phyloP scores from a whole-genome alignment of 163 green algal species.

The Volvox carteri region DNA sequence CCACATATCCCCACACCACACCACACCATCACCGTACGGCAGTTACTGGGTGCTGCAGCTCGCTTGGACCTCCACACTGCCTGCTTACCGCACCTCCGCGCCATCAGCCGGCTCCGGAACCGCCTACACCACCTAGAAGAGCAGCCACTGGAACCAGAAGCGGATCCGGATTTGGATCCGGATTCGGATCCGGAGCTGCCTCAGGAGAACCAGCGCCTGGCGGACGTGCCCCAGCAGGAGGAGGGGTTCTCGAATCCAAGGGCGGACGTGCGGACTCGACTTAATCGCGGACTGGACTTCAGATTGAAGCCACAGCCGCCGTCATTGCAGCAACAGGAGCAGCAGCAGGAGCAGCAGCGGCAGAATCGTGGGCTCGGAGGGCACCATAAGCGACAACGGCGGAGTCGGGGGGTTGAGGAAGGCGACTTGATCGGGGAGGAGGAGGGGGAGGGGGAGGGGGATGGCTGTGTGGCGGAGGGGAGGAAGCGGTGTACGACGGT shows the following conservation, averaged over 20 bases:
- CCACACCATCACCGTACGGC: no score
- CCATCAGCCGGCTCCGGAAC: not conserved
- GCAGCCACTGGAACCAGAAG: not conserved
- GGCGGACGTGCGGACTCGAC: no score
- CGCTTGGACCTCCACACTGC: not conserved
- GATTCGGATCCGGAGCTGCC: not conserved
- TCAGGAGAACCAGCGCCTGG: no score
- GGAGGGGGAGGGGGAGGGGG: no score
- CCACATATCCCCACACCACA: no score
- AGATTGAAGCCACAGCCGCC: no score
- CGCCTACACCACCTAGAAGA: not conserved
- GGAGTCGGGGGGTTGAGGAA: not conserved
- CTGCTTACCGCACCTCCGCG: conserved; percentile 2
- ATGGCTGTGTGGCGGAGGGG: no score
- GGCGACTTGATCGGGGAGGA: not conserved
- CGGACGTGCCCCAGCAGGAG: no score
- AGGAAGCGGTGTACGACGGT: not conserved
- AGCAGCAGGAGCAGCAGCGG: not conserved
- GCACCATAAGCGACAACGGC: not conserved
- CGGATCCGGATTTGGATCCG: not conserved
- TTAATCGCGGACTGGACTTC: no score
- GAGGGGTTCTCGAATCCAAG: no score
- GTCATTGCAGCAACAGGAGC: no score
- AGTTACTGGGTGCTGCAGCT: not conserved
- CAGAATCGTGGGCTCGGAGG: not conserved